Base-by-base conservation (phyloP, 371 early-diverging fungal species). In the Batkoa obscura region DNA sequence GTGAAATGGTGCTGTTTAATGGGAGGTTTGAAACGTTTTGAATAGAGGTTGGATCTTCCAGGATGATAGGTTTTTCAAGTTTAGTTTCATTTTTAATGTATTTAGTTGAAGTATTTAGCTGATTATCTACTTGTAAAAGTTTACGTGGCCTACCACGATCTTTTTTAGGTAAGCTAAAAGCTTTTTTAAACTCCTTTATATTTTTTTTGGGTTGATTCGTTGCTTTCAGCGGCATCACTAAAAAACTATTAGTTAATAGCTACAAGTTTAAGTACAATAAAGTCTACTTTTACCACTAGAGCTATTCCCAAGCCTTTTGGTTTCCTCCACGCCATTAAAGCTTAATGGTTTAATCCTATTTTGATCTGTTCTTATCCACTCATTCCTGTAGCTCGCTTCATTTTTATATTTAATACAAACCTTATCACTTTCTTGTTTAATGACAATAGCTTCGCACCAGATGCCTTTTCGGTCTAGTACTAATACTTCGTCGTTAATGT, bases 361-460 rank as follows among this genome's bases (percentile, higher is more conserved):
- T 45, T 15, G 15, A 45, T 15, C 45, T 45, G 45, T 45, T 45
- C 15, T 45, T 13, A 23, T 45, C 23, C 15, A 53, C 42, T 39
- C 53, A 53, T 9, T 53, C 53, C 39, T 13, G 38, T 39, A 39
- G 39, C 39, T 30, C 10, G 39, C 2, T n/a, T 10, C 35, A 38
- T 53, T 39, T 8, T 38, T 15, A 15, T 53, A 53, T 38, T 53
- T 17, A 2, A 53, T 39, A 3, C 35, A 8, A 2, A 41, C 53
- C 36, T 39, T 36, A 15, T 35, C 9, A 30, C 39, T 8, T 3
- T 34, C n/a, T 23, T 9, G 38, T 41, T 53, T 34, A 13, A 15
- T 34, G 13, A 55, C 15, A 1, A 23, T 43, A 10, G 55, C 55
- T 43, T 55, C 55, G 15, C 55, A 55, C 55, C 55, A 55, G 43